Percentiles rank a stretch among this genome's conserved stretches.
Conservation (phyloP, 257 asterid genomes). For the Oldenlandia corymbosa region DNA sequence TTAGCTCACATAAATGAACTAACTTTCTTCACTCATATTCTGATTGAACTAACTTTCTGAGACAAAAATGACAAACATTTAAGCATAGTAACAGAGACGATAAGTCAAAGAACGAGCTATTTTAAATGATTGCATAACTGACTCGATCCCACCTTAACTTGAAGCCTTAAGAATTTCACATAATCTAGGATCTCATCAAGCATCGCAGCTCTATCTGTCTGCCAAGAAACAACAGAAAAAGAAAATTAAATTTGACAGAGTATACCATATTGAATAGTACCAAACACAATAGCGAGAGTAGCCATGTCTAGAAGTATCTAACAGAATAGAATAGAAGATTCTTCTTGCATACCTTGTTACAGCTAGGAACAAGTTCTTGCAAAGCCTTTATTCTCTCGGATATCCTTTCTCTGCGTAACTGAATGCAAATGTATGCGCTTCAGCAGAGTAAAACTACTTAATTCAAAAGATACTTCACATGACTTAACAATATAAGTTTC, state of each 20-base stretch:
- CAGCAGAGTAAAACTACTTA: background rate
- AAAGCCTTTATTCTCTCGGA: slow-evolving; percentile 85
- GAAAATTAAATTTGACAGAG: slow-evolving; percentile 2
- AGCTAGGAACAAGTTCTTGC: slow-evolving; percentile 92
- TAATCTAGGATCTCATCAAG: slow-evolving; percentile 88
- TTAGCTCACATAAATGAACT: background rate
- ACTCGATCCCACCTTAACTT: slow-evolving; percentile 60
- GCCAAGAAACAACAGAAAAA: slow-evolving; percentile 21
- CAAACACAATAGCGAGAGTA: no score
- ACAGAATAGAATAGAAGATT: background rate
- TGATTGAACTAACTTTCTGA: background rate
- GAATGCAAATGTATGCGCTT: slow-evolving; percentile 23
- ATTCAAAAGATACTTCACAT: background rate
- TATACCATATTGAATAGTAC: background rate
- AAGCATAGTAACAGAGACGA: background rate
- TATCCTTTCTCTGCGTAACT: slow-evolving; percentile 85
- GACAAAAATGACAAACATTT: background rate
- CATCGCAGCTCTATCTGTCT: slow-evolving; percentile 92
- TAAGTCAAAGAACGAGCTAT: background rate
- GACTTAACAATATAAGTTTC: background rate
- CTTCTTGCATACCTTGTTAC: slow-evolving; percentile 58
- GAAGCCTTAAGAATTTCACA: slow-evolving; percentile 85
- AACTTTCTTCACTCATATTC: no score
- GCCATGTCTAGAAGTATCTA: no score
- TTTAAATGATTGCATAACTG: background rate